Evolutionary conservation across 139 green algal genomes (phyloP).

Genomic region (Chlorella sp.): DNA sequence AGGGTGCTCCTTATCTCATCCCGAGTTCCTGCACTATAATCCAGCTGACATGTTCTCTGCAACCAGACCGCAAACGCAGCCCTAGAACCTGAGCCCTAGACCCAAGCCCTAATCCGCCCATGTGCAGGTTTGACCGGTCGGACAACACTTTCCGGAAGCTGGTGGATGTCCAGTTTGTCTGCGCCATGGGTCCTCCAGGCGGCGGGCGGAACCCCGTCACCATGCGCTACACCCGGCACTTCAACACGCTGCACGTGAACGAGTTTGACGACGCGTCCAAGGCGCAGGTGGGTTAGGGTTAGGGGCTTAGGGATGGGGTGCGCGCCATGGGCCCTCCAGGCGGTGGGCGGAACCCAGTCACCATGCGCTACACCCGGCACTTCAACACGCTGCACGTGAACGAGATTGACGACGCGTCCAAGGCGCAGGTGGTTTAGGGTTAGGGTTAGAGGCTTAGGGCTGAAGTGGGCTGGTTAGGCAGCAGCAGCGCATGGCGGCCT

Average conservation of each 20-base stretch:
- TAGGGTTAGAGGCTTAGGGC: neutral
- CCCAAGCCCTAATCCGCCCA: no score
- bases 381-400: slow-evolving; percentile 40
- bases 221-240: slow-evolving; percentile 61
- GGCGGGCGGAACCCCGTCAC: slow-evolving; percentile 60
- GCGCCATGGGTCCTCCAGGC: slow-evolving; percentile 64
- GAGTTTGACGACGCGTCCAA: slow-evolving; percentile 41
- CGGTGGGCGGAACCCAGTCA: slow-evolving; percentile 58
- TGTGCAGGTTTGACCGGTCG: slow-evolving; percentile 64
- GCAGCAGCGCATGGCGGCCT: no score
- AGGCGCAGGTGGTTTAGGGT: slow-evolving; percentile 10
- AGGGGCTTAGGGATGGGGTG: neutral
- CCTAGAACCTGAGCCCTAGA: no score
- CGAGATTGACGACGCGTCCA: slow-evolving; percentile 38
- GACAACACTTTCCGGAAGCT: slow-evolving; percentile 63
- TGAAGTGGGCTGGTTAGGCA: neutral
- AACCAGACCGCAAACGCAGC: no score
- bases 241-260: slow-evolving; percentile 33
- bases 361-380: slow-evolving; percentile 58
- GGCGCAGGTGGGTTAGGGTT: slow-evolving; percentile 1
- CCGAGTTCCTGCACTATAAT: no score
- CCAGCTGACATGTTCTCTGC: no score
- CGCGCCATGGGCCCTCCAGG: slow-evolving; percentile 58
- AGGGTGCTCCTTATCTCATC: no score
- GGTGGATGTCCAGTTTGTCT: slow-evolving; percentile 61